Evolutionary conservation across 768 basidiomycete species (phyloP).

Genomic region (Clathrus columnatus): DNA sequence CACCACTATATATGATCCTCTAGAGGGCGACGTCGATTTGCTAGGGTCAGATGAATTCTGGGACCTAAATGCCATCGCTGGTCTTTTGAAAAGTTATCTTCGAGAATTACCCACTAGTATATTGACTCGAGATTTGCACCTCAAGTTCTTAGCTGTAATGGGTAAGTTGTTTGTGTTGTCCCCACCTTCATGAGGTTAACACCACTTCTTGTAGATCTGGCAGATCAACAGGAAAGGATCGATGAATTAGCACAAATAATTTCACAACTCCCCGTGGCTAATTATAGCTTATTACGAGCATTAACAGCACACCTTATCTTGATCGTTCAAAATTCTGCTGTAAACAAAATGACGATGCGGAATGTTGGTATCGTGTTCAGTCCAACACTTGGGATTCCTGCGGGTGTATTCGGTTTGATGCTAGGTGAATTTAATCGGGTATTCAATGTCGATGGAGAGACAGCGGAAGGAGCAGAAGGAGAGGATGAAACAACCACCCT

Average conservation of each 20-base stretch:
- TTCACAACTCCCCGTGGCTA: slow-evolving; percentile 77
- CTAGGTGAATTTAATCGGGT: slow-evolving; percentile 88
- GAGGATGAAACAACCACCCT: slow-evolving; percentile 9
- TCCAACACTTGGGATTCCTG: slow-evolving; percentile 96
- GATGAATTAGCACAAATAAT: slow-evolving; percentile 81
- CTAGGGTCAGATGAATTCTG: slow-evolving; percentile 83
- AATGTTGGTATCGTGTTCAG: slow-evolving; percentile 99
- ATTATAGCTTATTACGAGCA: slow-evolving; percentile 90
- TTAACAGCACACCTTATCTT: slow-evolving; percentile 91
- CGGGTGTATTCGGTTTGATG: slow-evolving; percentile 92
- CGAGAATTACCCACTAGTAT: slow-evolving; percentile 91
- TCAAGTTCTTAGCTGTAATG: slow-evolving; percentile 85
- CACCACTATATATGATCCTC: slow-evolving; percentile 9
- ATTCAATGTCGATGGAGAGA: slow-evolving; percentile 63
- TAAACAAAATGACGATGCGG: slow-evolving; percentile 98
- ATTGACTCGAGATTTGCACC: slow-evolving; percentile 84
- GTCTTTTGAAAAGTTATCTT: slow-evolving; percentile 86
- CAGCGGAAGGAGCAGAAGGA: slow-evolving; percentile 26
- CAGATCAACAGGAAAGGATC: slow-evolving; percentile 82
- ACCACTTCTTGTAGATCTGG: slow-evolving; percentile 63
- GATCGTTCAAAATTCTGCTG: slow-evolving; percentile 79
- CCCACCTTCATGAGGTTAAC: slow-evolving; percentile 12
- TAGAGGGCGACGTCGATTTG: slow-evolving; percentile 97
- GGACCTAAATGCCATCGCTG: slow-evolving; percentile 97
- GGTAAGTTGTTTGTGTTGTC: slow-evolving; percentile 44